Evolutionary conservation across 495 filamentous ascomycete genomes (phyloP).

Genomic region (Penicillium riverlandense): DNA sequence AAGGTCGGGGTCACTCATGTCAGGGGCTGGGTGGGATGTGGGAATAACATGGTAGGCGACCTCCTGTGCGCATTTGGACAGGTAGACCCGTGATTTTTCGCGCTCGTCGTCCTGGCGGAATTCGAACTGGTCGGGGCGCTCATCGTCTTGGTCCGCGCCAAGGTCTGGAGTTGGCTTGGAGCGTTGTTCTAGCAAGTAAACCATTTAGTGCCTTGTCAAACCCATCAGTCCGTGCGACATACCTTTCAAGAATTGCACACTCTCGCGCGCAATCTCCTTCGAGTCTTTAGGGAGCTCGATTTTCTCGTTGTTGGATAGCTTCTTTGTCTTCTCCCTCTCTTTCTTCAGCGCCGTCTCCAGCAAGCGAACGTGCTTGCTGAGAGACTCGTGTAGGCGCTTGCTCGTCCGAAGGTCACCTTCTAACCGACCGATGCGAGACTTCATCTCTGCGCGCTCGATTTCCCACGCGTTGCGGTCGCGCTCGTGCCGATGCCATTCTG

Average conservation of each 20-base stretch:
- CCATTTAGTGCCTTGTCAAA: background rate
- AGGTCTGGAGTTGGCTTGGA: constrained; percentile 32
- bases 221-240: background rate
- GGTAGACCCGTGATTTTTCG: constrained; percentile 43
- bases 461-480: constrained; percentile 98
- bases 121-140: constrained; percentile 51
- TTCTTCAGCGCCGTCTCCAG: constrained; percentile 84
- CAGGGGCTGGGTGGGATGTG: constrained; percentile 38
- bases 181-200: constrained; percentile 22
- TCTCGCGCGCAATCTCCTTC: constrained; percentile 39
- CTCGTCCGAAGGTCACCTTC: constrained; percentile 82
- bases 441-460: constrained; percentile 98
- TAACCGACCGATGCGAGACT: constrained; percentile 89
- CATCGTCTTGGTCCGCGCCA: constrained; percentile 25
- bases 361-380: constrained; percentile 84
- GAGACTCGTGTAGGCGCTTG: constrained; percentile 77
- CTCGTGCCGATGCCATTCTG: constrained; percentile 98
- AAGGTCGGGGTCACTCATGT: constrained; percentile 39
- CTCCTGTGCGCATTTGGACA: constrained; percentile 50
- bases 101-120: constrained; percentile 48
- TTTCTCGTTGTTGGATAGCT: constrained; percentile 38
- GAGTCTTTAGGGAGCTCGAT: constrained; percentile 35
- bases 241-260: constrained; percentile 35
- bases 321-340: constrained; percentile 51
- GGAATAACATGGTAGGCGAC: constrained; percentile 49